Conservation (phyloP, 2,329 filamentous ascomycete genomes). For the Aureobasidium sp. region DNA sequence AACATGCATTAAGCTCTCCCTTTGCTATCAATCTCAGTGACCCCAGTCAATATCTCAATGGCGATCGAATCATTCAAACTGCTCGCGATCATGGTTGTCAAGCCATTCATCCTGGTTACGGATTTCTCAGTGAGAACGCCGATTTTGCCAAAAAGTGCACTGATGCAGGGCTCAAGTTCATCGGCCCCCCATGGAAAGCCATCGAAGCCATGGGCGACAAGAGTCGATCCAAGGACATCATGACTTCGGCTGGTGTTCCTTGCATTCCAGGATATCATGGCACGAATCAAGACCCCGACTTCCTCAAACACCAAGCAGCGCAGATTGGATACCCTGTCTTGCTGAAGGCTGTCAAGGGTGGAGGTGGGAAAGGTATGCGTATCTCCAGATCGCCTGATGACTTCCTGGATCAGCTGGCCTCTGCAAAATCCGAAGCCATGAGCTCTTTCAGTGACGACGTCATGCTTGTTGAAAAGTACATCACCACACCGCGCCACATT, state of each 20-base stretch:
- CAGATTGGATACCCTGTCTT: constrained; percentile 61
- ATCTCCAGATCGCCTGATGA: constrained; percentile 53
- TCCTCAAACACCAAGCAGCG: constrained; percentile 62
- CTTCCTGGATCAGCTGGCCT: constrained; percentile 55
- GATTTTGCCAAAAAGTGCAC: constrained; percentile 82
- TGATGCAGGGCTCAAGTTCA: constrained; percentile 86
- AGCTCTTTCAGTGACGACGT: constrained; percentile 60
- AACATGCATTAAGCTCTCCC: constrained; percentile 80
- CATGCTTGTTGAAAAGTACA: constrained; percentile 63
- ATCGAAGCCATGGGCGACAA: constrained; percentile 86
- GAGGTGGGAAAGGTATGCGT: constrained; percentile 63
- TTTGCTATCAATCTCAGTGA: constrained; percentile 78
- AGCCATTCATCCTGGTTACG: constrained; percentile 93
- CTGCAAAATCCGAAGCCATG: constrained; percentile 56
- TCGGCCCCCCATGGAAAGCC: constrained; percentile 76
- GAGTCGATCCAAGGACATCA: constrained; percentile 87
- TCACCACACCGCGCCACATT: constrained; percentile 59
- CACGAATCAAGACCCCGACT: constrained; percentile 61
- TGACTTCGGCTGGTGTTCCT: constrained; percentile 88
- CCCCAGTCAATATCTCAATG: constrained; percentile 83
- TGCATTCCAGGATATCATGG: constrained; percentile 97
- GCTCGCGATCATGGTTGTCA: constrained; percentile 81
- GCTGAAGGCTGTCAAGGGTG: constrained; percentile 59
- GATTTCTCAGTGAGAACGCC: constrained; percentile 89
- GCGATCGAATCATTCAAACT: constrained; percentile 81